A percentile compares a stretch with the other conserved stretches of the same genome.
These are phyloP conservation scores for Rubroboletus pulcherrimus DNA, from an alignment of 768 basidiomycete genomes.

Conservation along the genomic window DNA sequence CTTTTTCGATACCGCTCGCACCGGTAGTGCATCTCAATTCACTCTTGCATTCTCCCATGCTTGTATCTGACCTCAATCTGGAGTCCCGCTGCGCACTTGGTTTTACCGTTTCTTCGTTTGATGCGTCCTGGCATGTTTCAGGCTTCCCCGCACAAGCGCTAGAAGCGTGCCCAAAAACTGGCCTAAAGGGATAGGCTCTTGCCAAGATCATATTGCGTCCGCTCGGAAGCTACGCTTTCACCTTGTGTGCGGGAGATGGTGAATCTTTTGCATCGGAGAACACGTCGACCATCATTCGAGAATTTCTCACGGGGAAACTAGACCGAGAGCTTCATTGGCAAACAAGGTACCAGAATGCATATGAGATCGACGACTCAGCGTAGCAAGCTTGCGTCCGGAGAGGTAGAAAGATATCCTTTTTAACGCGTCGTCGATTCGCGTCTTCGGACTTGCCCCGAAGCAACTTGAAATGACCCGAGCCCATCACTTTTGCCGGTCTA, in stretches of 20 bases:
- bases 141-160: too few relatives aligned
- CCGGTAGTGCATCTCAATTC: neutral
- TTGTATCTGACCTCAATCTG: neutral
- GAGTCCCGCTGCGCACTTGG: neutral
- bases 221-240: neutral
- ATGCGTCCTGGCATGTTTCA: neutral
- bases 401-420: neutral
- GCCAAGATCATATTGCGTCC: neutral
- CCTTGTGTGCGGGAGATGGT: neutral
- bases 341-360: neutral
- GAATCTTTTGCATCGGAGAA: neutral
- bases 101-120: neutral
- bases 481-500: neutral
- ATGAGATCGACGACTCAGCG: neutral
- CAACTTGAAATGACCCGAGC: neutral
- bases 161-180: neutral
- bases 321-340: neutral
- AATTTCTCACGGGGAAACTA: neutral
- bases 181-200: neutral
- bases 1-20: neutral
- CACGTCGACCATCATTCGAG: neutral
- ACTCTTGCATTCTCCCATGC: neutral
- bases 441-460: neutral
- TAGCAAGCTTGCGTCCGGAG: neutral
- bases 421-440: neutral